Evolutionary conservation across 495 filamentous ascomycete species (phyloP), one percentile per base, ranked within the genome.

Genomic region (Penicillium cinerascens): DNA sequence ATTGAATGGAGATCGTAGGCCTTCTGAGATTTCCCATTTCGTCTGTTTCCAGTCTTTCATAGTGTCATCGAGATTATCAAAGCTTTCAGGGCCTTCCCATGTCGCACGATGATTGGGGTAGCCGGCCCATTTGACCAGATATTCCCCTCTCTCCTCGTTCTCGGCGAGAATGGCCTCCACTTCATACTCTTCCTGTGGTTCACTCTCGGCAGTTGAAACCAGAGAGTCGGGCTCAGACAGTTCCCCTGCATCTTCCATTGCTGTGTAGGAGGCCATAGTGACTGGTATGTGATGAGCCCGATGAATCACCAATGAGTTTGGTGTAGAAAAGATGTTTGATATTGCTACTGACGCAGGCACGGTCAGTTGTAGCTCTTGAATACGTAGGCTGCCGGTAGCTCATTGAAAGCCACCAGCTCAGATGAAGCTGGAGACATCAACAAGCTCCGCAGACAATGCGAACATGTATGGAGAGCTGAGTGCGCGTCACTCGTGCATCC

Each of bases 91-190:
- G 0, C 85, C 81, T 53, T 89, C 86, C 87, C 86, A 91, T 1
- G 79, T 82, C 41, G 79, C 71, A 42, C 82, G 62, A 11, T 81
- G 52, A 8, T 82, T 42, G 1, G 73, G 66, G 51, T 87, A 91
- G n/a, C 72, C 77, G 21, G 73, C 73, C 88, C 88, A 92, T 52
- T 80, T 75, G 27, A 90, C 78, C 2, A 91, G 72, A 59, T 85
- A 91, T 51, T 20, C 17, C 15, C 23, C 36, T 3, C 56, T 68
- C 20, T 63, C 56, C 8, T 64, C 70, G 7, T 80, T 70, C 0
- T 64, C n/a, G 3, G 46, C 53, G 2, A 76, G 61, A 37, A 80
- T 70, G 3, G 57, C 57, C 42, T 78, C 76, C 3, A 81, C 67
- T 6, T 69, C 66, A 46, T 78, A 81, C 44, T 71, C 69, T 0